Base-by-base conservation (phyloP, 1,284 basidiomycete genomes). In the Tremellales sp. region DNA sequence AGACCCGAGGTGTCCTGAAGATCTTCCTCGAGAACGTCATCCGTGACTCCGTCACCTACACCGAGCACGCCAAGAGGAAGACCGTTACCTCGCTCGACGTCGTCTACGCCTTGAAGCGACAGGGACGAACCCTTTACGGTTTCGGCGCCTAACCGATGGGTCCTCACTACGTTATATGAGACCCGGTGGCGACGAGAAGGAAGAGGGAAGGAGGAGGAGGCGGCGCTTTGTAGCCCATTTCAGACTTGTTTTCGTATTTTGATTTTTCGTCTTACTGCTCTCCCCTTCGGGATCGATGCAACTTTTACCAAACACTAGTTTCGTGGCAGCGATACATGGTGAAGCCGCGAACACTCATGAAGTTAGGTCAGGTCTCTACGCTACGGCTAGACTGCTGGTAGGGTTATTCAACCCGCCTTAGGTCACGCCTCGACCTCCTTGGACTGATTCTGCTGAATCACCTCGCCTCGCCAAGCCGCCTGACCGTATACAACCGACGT, bases 51-150 rank as follows among this genome's bases (percentile, higher is more conserved):
- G 85, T 89, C 70, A 85, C 84, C 58, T 92, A 93, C 83, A 90
- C 88, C 57, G 89, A 92, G 75, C 89, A 93, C 79, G 89, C 90
- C 52, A 93, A 93, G 79, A 83, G 89, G 67, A 89, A 89, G 80
- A 89, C 86, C 43, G 87, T 91, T 53, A 89, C 85, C 43, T 87
- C 90, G 3, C 86, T 80, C 68, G 79, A 80, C 67, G 78, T 80
- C 55, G 89, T 94, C 58, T 93, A 93, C 75, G 89, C 90, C 21
- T 82, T 96, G 62, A 94, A 94, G 82, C 83, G 89, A 55, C 87
- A 87, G 66, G 88, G 87, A 45, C 82, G 89, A 67, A 90, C 87
- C 43, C 82, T 93, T 40, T 93, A 92, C 74, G 90, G 84, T 74
- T 85, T 87, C 76, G 84, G 84, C 70, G 81, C 81, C 51, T 85